phyloP scores from a whole-genome alignment of 2,329 filamentous ascomycete species.

The Stagonosporopsis chrysanthemi region DNA sequence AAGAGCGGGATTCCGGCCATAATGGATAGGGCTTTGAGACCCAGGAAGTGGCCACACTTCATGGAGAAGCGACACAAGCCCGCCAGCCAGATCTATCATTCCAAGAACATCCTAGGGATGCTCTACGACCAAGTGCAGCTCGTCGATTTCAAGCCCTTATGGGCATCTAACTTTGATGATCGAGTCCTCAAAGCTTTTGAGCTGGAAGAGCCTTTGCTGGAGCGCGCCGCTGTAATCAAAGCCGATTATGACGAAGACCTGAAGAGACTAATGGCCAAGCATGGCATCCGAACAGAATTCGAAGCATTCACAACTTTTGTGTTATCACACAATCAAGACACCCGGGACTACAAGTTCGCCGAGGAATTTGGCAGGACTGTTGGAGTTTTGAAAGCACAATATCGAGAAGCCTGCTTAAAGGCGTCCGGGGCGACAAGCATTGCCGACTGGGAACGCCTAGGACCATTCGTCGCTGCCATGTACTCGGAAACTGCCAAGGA shows the following conservation, averaged over 20 bases:
- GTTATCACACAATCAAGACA: constrained; percentile 74
- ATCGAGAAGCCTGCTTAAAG: constrained; percentile 70
- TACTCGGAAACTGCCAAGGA: constrained; percentile 83
- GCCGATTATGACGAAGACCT: constrained; percentile 77
- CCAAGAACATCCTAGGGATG: constrained; percentile 75
- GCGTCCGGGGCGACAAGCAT: constrained; percentile 60
- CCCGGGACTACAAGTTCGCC: constrained; percentile 82
- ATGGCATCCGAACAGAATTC: constrained; percentile 85
- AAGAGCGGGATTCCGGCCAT: constrained; percentile 84
- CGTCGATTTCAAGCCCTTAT: constrained; percentile 76
- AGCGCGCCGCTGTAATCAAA: constrained; percentile 73
- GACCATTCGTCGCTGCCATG: constrained; percentile 83
- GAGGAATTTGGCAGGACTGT: constrained; percentile 80
- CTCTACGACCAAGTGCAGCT: constrained; percentile 80
- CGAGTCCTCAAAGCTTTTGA: constrained; percentile 73
- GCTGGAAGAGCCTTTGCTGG: constrained; percentile 62
- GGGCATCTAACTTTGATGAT: constrained; percentile 75
- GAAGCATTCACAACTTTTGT: constrained; percentile 91
- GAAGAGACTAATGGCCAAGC: constrained; percentile 81
- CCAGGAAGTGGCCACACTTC: constrained; percentile 79
- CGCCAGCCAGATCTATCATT: constrained; percentile 66
- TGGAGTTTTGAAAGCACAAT: constrained; percentile 70
- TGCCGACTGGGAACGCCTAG: constrained; percentile 59
- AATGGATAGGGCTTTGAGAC: constrained; percentile 68
- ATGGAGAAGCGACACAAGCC: constrained; percentile 72